Evolutionary conservation across 2,329 filamentous ascomycete genomes (phyloP).

Genomic region (Cercospora nicotianae): DNA sequence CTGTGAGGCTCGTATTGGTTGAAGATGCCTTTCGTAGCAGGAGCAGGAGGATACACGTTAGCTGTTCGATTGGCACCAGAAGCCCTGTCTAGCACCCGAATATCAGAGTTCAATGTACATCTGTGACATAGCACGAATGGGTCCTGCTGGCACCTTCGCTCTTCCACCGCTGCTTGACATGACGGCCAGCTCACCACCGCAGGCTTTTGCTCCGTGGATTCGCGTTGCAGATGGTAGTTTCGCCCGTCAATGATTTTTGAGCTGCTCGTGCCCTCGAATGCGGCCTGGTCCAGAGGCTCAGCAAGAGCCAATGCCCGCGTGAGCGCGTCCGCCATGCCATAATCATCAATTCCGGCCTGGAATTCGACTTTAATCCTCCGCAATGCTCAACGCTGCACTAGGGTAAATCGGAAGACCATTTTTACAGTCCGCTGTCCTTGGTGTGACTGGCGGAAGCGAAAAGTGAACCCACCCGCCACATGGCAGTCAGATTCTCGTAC

Average conservation of each 20-base stretch:
- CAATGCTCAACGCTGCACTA: background rate
- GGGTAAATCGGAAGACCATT: background rate
- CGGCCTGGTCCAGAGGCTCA: background rate
- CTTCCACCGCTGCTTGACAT: background rate
- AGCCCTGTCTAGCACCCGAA: no score
- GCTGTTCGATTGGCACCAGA: background rate
- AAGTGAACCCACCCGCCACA: background rate
- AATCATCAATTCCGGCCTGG: background rate
- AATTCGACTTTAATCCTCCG: background rate
- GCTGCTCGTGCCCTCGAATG: background rate
- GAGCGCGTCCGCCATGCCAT: background rate
- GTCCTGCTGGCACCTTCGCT: background rate
- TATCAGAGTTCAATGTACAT: background rate
- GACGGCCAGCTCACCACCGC: background rate
- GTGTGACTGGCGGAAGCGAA: background rate
- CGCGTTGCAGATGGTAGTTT: background rate
- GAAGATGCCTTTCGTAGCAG: background rate
- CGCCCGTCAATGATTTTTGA: background rate
- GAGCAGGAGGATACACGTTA: background rate
- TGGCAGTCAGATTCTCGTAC: background rate
- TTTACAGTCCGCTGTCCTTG: background rate
- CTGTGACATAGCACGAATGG: background rate
- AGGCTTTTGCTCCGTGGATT: background rate
- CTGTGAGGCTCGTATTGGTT: background rate
- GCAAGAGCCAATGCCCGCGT: background rate